phyloP scores from a whole-genome alignment of 139 green algal species.

The Volvox reticuliferus region DNA sequence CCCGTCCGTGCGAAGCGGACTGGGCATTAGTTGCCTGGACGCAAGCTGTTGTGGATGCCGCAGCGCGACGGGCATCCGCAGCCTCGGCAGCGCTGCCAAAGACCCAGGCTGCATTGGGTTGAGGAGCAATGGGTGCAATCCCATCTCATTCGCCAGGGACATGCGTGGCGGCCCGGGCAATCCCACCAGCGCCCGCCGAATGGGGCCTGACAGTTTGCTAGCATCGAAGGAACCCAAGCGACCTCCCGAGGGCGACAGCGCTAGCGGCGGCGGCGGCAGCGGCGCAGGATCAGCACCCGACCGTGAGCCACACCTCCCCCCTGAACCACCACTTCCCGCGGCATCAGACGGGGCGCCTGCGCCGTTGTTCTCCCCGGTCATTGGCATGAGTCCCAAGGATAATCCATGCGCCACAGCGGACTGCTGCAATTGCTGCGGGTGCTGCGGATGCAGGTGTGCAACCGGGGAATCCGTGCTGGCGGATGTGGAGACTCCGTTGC shows the following conservation, averaged over 20 bases:
- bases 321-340: background rate
- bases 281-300: background rate
- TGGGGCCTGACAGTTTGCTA: background rate
- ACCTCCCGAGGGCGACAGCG: background rate
- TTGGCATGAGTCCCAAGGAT: too few species aligned
- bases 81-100: too few species aligned
- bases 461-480: background rate
- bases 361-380: too few species aligned
- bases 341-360: too few species aligned
- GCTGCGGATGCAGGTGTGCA: background rate
- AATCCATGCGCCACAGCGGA: too few species aligned
- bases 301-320: background rate
- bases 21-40: background rate
- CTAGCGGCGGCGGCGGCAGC: background rate
- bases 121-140: constrained; percentile 23
- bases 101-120: constrained; percentile 7
- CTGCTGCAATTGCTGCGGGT: background rate
- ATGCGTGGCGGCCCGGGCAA: constrained; percentile 20
- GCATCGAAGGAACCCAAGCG: background rate
- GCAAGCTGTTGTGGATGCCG: constrained; percentile 10
- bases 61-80: background rate
- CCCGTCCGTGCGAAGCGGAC: background rate
- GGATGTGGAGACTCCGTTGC: background rate
- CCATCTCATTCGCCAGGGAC: constrained; percentile 3
- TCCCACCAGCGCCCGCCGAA: background rate